Evolutionary conservation across 495 filamentous ascomycete genomes (phyloP).

Genomic region (Lasiosphaeriaceae sp.): DNA sequence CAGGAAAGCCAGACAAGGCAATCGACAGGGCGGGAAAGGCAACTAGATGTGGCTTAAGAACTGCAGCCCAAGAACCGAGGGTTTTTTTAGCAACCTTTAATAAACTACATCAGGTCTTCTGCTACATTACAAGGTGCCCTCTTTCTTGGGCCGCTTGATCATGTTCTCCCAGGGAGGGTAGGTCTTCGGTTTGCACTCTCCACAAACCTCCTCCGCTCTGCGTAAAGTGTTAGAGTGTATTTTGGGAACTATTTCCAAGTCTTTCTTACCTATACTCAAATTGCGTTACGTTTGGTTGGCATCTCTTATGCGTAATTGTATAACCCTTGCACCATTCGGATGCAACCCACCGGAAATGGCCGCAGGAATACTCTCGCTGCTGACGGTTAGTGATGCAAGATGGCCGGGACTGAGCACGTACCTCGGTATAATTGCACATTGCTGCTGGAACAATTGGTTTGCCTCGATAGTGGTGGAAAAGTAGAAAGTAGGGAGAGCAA

Average conservation of each 20-base stretch:
- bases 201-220: constrained; percentile 22
- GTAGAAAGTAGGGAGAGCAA: neutral
- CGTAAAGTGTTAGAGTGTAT: constrained; percentile 24
- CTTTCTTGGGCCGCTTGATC: constrained; percentile 26
- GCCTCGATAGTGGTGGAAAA: constrained; percentile 1
- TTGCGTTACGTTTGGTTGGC: too few species aligned
- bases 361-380: constrained; percentile 33
- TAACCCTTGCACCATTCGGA: too few species aligned
- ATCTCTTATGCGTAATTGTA: too few species aligned
- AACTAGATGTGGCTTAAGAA: constrained; percentile 4
- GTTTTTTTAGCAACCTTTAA: too few species aligned
- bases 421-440: constrained; percentile 4
- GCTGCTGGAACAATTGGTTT: constrained; percentile 5
- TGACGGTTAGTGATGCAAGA: constrained; percentile 1
- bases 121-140: too few species aligned
- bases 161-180: constrained; percentile 29
- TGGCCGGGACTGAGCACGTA: neutral
- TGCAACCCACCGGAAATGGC: constrained; percentile 35
- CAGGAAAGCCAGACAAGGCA: neutral
- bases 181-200: constrained; percentile 29
- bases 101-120: too few species aligned
- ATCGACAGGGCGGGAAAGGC: neutral
- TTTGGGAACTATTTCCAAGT: constrained; percentile 33
- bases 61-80: neutral
- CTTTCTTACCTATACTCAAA: too few species aligned